A percentile compares a stretch with the other conserved stretches of the same genome.
Conservation (phyloP, 805 yeast species). For the Cyberlindnera nakhonratchasimensis region DNA sequence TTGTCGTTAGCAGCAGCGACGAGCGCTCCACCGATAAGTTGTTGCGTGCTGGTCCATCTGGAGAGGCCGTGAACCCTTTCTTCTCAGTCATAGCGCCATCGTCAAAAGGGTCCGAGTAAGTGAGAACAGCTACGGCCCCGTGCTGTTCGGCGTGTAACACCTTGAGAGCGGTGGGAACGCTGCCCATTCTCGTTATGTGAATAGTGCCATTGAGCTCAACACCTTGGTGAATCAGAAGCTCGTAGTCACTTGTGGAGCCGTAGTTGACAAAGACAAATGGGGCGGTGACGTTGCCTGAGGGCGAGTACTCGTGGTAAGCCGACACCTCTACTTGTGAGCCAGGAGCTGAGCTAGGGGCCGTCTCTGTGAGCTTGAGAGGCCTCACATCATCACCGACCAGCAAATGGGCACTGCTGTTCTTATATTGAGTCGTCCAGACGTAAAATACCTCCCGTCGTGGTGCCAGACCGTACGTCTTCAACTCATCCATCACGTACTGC, state of each 20-base stretch:
- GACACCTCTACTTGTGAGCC: slow-evolving; percentile 47
- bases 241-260: slow-evolving; percentile 56
- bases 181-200: slow-evolving; percentile 56
- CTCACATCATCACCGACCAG: slow-evolving; percentile 34
- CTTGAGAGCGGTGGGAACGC: slow-evolving; percentile 53
- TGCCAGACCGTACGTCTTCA: slow-evolving; percentile 48
- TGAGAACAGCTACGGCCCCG: slow-evolving; percentile 59
- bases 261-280: slow-evolving; percentile 58
- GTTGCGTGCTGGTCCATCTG: slow-evolving; percentile 64
- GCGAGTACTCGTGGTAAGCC: slow-evolving; percentile 62
- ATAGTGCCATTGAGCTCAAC: slow-evolving; percentile 52
- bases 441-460: slow-evolving; percentile 54
- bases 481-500: slow-evolving; percentile 48
- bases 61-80: slow-evolving; percentile 56
- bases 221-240: slow-evolving; percentile 34
- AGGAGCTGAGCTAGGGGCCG: slow-evolving; percentile 44
- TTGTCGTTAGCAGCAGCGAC: slow-evolving; percentile 53
- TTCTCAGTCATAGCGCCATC: slow-evolving; percentile 52
- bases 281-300: slow-evolving; percentile 56
- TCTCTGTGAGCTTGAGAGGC: slow-evolving; percentile 45
- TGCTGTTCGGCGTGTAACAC: slow-evolving; percentile 56
- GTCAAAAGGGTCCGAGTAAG: slow-evolving; percentile 54
- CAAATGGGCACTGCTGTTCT: slow-evolving; percentile 39
- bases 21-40: slow-evolving; percentile 60
- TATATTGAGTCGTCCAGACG: slow-evolving; percentile 51